Conservation (phyloP, 345 rosid species). For the Conringia planisiliqua region DNA sequence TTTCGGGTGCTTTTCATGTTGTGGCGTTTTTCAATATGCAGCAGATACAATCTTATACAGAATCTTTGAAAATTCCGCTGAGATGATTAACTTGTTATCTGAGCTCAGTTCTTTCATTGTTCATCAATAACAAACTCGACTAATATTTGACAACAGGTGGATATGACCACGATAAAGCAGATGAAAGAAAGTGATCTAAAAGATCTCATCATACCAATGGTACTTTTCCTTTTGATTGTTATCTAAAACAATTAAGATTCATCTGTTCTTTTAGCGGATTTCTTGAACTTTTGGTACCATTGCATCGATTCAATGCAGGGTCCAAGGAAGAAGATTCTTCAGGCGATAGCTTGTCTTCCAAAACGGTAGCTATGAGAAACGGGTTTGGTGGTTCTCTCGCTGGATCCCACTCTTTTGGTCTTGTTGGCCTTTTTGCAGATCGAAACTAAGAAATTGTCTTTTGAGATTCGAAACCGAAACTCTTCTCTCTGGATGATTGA, state of each 20-base stretch:
- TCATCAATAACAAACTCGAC: neutral
- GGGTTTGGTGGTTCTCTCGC: slow-evolving; percentile 7
- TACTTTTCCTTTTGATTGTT: slow-evolving; percentile 28
- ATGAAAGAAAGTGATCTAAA: slow-evolving; percentile 92
- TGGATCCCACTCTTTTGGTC: slow-evolving; percentile 1
- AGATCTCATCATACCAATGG: slow-evolving; percentile 97
- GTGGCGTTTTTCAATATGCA: neutral
- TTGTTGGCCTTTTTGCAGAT: slow-evolving; percentile 4
- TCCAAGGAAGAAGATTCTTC: slow-evolving; percentile 92
- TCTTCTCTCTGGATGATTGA: neutral
- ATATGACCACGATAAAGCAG: slow-evolving; percentile 84
- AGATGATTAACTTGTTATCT: neutral
- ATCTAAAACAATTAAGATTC: neutral
- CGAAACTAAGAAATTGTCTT: slow-evolving; percentile 1
- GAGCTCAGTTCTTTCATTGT: neutral
- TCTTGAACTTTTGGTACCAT: neutral
- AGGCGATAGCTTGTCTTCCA: slow-evolving; percentile 56
- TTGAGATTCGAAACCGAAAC: slow-evolving; percentile 14
- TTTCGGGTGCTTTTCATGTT: neutral
- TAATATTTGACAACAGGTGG: slow-evolving; percentile 56
- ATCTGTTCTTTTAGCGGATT: neutral
- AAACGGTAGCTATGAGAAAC: slow-evolving; percentile 32
- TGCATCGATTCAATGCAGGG: slow-evolving; percentile 51
- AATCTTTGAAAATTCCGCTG: neutral
- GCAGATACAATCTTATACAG: slow-evolving; percentile 2